Base-by-base conservation (phyloP, 805 yeast genomes). In the Wickerhamia fluorescens region DNA sequence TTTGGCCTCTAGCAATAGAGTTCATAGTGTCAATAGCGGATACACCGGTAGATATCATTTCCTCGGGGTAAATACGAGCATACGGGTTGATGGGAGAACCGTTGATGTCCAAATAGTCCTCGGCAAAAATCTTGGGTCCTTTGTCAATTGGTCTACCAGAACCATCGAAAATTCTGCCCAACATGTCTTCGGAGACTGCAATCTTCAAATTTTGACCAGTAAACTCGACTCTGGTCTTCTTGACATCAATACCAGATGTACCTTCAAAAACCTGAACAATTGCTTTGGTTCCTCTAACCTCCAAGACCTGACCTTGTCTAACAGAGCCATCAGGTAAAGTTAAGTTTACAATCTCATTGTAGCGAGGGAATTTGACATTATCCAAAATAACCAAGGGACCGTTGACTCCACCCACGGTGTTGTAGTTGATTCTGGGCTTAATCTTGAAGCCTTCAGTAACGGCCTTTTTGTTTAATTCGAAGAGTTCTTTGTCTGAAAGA, bases 1-100 rank as follows among this genome's bases (percentile, higher is more conserved):
- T 92, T 69, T 92, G 99, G 45, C 99, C 99, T 75, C 99, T 85
- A 36, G 99, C 99, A 71, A 92, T 92, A 24, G 98, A 89, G 66
- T 92, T 94, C 98, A 92, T 92, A 34, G 96, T 88, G 61, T 92
- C 99, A 54, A 92, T 92, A 28, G 98, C 96, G 27, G 96, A 88
- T 41, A 92, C 73, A 75, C 99, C 99, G 12, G 99, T 94, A 30
- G 96, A 87, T 49, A 92, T 92, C 99, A 92, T 92, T 69, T 92
- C 99, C 71, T 92, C 98, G 17, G 99, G 99, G 58, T 94, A 94
- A 47, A 92, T 92, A 67, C 99, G 88, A 24, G 96, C 94, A 58
- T 65, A 92, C 31, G 99, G 99, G 56, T 92, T 92, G 61, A 92
- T 92, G 52, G 99, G 97, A 24, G 97, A 87, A 35, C 99, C 99